phyloP scores from a whole-genome alignment of 192 early-diverging fungal genomes.

The Podila epigama region DNA sequence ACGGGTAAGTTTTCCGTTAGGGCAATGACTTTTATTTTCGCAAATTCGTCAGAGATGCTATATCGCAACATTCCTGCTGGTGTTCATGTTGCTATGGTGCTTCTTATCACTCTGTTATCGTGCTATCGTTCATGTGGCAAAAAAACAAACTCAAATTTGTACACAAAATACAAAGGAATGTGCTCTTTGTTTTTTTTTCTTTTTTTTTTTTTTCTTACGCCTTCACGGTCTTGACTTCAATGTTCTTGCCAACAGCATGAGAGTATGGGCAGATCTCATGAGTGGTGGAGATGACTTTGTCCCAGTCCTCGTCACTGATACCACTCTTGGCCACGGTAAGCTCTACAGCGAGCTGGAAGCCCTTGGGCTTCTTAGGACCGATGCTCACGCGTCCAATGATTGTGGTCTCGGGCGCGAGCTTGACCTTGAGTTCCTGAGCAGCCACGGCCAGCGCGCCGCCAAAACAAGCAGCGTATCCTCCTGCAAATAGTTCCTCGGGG shows the following conservation, averaged over 20 bases:
- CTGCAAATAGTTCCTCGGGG: conserved; percentile 66
- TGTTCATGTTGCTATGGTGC: no score
- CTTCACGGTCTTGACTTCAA: conserved; percentile 59
- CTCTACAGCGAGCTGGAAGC: conserved; percentile 60
- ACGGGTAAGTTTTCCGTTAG: no score
- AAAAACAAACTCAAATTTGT: no score
- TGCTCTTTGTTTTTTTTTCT: no score
- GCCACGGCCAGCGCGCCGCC: conserved; percentile 63
- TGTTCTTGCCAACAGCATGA: conserved; percentile 61
- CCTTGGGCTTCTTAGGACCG: conserved; percentile 58
- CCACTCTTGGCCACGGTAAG: conserved; percentile 55
- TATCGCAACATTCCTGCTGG: no score
- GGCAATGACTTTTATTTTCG: no score
- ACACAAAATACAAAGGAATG: no score
- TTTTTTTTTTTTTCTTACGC: conserved; percentile 21
- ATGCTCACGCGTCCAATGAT: conserved; percentile 57
- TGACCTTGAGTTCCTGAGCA: conserved; percentile 52
- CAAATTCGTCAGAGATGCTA: no score
- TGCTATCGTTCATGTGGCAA: no score
- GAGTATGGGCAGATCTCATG: conserved; percentile 66
- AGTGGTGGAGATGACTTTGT: conserved; percentile 56
- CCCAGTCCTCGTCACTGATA: conserved; percentile 50
- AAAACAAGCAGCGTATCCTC: conserved; percentile 66
- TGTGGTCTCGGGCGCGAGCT: conserved; percentile 52
- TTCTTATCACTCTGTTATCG: no score